These are phyloP conservation scores for Plasmodium gaboni DNA, from an alignment of 169 alveolate species.

Conservation along the genomic window DNA sequence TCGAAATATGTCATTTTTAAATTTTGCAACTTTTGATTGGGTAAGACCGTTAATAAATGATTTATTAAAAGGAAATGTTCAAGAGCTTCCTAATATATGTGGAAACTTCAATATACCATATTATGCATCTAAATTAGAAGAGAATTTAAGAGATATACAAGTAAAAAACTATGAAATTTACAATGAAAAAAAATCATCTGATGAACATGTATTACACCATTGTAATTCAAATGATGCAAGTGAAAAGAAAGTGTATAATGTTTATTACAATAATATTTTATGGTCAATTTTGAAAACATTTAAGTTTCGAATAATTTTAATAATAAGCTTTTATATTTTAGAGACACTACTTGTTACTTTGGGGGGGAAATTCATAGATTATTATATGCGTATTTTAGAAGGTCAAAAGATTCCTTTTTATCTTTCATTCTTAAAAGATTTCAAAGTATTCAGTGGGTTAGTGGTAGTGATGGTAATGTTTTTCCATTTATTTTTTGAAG, in stretches of 20 bases:
- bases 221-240: conserved; percentile 9
- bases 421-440: conserved; percentile 25
- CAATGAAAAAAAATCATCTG: conserved; percentile 6
- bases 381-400: conserved; percentile 21
- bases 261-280: conserved; percentile 42
- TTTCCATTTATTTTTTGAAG: conserved; percentile 33
- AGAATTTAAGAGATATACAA: conserved; percentile 35
- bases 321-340: conserved; percentile 37
- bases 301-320: conserved; percentile 35
- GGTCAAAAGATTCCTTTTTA: conserved; percentile 46
- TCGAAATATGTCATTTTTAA: conserved; percentile 25
- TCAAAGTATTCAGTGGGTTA: conserved; percentile 27
- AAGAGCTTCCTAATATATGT: conserved; percentile 28
- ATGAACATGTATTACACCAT: not conserved
- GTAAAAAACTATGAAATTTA: conserved; percentile 22
- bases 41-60: conserved; percentile 35
- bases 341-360: conserved; percentile 28
- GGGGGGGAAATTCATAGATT: conserved; percentile 32
- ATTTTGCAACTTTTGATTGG: conserved; percentile 47
- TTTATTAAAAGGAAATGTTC: conserved; percentile 25
- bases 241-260: conserved; percentile 21
- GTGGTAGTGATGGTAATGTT: conserved; percentile 22
- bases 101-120: conserved; percentile 2
- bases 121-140: conserved; percentile 45
- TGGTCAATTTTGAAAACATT: conserved; percentile 62